A percentile compares a stretch with the other conserved stretches of the same genome.
Conservation (phyloP, 257 asterid species). For the Handroanthus guayacan region DNA sequence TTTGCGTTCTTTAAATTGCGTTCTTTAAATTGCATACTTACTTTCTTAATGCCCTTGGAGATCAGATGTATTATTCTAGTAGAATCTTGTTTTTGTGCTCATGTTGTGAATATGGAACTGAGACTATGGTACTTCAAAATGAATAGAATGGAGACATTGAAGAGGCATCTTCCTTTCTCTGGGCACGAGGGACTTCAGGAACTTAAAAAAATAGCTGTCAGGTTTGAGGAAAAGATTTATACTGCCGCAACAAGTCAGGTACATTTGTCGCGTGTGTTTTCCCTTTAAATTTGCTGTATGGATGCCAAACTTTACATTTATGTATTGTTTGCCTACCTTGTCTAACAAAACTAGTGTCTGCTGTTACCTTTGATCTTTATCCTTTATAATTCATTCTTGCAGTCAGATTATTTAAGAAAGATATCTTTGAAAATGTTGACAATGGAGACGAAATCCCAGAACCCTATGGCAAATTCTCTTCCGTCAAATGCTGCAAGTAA, state of each 20-base stretch:
- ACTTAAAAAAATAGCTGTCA: conserved; percentile 81
- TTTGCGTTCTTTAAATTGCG: too few relatives aligned
- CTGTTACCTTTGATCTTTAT: conserved; percentile 3
- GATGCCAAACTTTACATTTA: conserved; percentile 3
- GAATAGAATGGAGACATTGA: conserved; percentile 85
- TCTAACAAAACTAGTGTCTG: conserved; percentile 12
- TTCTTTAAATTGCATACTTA: background rate
- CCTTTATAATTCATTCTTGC: conserved; percentile 39
- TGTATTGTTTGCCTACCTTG: conserved; percentile 11
- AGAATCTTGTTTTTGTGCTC: background rate
- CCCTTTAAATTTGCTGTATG: conserved; percentile 22
- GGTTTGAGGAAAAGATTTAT: conserved; percentile 88
- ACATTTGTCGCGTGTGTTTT: conserved; percentile 28
- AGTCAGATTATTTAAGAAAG: conserved; percentile 85
- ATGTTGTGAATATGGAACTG: conserved; percentile 21
- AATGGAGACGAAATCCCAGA: conserved; percentile 80
- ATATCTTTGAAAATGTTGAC: conserved; percentile 88
- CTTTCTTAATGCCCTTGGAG: background rate
- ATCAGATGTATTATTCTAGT: conserved; percentile 5
- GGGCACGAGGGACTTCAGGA: conserved; percentile 83
- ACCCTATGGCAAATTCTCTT: conserved; percentile 57
- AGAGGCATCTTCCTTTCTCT: conserved; percentile 88
- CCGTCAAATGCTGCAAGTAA: conserved; percentile 60
- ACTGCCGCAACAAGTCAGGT: conserved; percentile 87
- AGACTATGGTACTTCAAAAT: conserved; percentile 26